Evolutionary conservation across 2,329 filamentous ascomycete genomes (phyloP).

Genomic region (Eutypa lata): DNA sequence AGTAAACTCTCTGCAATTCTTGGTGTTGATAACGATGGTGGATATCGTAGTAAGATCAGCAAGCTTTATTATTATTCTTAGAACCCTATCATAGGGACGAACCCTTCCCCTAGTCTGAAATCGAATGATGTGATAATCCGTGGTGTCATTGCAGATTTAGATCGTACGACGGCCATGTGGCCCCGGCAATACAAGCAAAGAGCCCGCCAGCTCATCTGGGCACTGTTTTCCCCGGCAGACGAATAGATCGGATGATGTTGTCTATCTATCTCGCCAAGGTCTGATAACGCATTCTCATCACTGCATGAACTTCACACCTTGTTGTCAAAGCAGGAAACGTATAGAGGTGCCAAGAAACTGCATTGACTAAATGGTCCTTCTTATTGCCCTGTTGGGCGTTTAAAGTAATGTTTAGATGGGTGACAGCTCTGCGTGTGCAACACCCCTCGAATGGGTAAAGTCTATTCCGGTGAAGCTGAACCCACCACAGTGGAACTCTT

Average conservation of each 20-base stretch:
- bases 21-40: no score
- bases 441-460: neutral
- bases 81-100: neutral
- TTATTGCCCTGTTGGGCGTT: neutral
- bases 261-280: neutral
- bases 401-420: neutral
- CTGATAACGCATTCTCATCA: neutral
- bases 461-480: neutral
- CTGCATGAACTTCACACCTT: neutral
- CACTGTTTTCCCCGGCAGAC: neutral
- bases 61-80: no score
- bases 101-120: neutral
- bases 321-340: neutral
- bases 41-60: no score
- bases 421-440: neutral
- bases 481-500: neutral
- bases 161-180: neutral
- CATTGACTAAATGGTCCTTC: neutral
- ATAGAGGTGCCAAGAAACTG: neutral
- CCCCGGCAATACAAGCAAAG: neutral
- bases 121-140: neutral
- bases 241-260: neutral
- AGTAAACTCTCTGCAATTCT: no score
- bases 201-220: neutral
- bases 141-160: neutral